These are phyloP conservation scores for Eucalyptus regnans DNA, from an alignment of 345 rosid genomes.

Conservation along the genomic window DNA sequence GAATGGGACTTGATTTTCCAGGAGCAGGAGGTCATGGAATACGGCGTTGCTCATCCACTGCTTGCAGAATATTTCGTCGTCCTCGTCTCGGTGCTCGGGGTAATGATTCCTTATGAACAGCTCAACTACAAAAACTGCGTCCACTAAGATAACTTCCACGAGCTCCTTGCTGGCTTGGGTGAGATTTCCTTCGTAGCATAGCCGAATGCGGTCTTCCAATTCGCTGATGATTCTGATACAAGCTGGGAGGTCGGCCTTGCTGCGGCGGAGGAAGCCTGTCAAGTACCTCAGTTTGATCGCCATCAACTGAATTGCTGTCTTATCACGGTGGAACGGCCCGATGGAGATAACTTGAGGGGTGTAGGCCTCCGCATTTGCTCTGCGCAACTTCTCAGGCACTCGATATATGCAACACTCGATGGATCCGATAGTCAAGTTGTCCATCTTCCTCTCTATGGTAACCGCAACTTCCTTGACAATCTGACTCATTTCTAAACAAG, in stretches of 20 bases:
- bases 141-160: background rate
- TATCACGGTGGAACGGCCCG: constrained; percentile 6
- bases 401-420: background rate
- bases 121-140: background rate
- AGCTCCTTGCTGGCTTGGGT: background rate
- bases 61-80: too few species aligned
- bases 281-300: constrained; percentile 1
- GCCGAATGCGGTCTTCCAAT: background rate
- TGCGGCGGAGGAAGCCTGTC: background rate
- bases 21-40: background rate
- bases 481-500: background rate
- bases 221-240: background rate
- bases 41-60: background rate
- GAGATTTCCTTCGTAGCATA: background rate
- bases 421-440: background rate
- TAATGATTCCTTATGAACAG: background rate
- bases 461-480: background rate
- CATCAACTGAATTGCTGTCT: background rate
- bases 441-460: background rate
- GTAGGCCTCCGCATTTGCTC: background rate
- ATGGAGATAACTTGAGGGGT: constrained; percentile 6
- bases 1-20: background rate
- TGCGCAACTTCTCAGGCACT: too few species aligned
- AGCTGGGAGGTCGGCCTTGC: background rate
- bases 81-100: too few species aligned